Percentiles rank a stretch among this genome's conserved stretches.
phyloP scores from a whole-genome alignment of 2,329 filamentous ascomycete species.

The Xylariaceae sp. region DNA sequence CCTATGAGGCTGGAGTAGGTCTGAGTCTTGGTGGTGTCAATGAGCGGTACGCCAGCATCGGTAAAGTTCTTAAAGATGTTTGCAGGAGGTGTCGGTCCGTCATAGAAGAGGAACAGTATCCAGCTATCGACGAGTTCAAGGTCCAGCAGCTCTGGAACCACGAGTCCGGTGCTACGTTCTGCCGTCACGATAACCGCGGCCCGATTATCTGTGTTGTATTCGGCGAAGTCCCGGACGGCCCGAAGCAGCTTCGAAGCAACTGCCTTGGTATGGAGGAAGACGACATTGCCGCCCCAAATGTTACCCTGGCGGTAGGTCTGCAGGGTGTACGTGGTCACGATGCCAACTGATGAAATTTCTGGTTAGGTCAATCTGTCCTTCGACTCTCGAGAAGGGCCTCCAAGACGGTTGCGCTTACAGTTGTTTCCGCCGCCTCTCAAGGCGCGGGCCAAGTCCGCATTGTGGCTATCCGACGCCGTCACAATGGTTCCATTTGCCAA shows the following conservation, averaged over 20 bases:
- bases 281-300: slow-evolving; percentile 40
- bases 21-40: slow-evolving; percentile 42
- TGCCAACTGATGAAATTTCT: slow-evolving; percentile 32
- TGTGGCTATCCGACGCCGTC: slow-evolving; percentile 36
- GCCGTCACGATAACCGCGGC: slow-evolving; percentile 55
- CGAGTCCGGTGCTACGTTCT: slow-evolving; percentile 34
- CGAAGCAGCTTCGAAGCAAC: slow-evolving; percentile 36
- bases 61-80: slow-evolving; percentile 54
- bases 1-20: slow-evolving; percentile 43
- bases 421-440: slow-evolving; percentile 54
- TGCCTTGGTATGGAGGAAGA: slow-evolving; percentile 30
- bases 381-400: background rate
- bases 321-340: slow-evolving; percentile 42
- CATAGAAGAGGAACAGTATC: slow-evolving; percentile 59
- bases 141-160: slow-evolving; percentile 11
- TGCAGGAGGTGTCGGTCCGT: slow-evolving; percentile 46
- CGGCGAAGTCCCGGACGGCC: slow-evolving; percentile 49
- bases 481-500: slow-evolving; percentile 44
- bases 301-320: slow-evolving; percentile 36
- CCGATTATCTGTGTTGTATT: slow-evolving; percentile 52
- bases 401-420: slow-evolving; percentile 22
- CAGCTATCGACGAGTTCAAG: slow-evolving; percentile 45
- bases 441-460: slow-evolving; percentile 47
- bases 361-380: background rate
- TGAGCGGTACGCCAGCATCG: slow-evolving; percentile 31